Conservation (phyloP, 768 basidiomycete genomes). For the Albatrellus ellisii region DNA sequence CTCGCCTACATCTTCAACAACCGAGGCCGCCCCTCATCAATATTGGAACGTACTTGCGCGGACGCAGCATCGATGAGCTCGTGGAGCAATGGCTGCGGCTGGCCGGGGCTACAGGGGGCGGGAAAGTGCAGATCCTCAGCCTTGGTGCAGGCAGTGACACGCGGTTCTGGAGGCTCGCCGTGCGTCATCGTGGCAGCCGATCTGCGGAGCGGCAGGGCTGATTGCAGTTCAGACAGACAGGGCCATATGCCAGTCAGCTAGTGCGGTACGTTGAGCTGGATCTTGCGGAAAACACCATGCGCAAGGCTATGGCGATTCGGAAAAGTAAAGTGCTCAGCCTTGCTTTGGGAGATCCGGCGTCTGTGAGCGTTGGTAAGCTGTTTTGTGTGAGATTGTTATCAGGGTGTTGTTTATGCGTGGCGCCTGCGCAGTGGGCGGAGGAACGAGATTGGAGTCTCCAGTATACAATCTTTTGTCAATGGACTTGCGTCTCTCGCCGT, state of each 20-base stretch:
- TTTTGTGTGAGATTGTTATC: not conserved
- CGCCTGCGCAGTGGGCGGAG: conserved; percentile 38
- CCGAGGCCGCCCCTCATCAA: conserved; percentile 82
- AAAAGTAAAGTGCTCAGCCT: conserved; percentile 46
- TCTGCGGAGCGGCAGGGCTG: conserved; percentile 1
- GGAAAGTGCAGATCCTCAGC: conserved; percentile 75
- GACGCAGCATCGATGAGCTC: conserved; percentile 65
- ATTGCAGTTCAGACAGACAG: conserved; percentile 30
- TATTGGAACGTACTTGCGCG: conserved; percentile 83
- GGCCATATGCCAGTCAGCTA: conserved; percentile 34
- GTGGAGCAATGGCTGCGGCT: conserved; percentile 42
- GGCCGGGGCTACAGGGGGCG: conserved; percentile 21
- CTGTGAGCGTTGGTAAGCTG: conserved; percentile 31
- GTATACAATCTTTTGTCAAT: conserved; percentile 62
- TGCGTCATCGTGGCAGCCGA: conserved; percentile 27
- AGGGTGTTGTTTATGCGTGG: not conserved
- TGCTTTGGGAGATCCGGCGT: conserved; percentile 33
- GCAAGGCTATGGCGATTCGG: conserved; percentile 72
- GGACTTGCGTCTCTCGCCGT: conserved; percentile 58
- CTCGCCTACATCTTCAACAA: conserved; percentile 47
- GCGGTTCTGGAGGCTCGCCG: conserved; percentile 83
- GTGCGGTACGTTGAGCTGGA: conserved; percentile 78
- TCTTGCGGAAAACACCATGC: conserved; percentile 73
- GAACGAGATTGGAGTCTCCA: conserved; percentile 38
- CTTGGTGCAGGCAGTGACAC: conserved; percentile 94